These are phyloP conservation scores for Zarea fungicola DNA, from an alignment of 2,329 filamentous ascomycete genomes.

Conservation along the genomic window DNA sequence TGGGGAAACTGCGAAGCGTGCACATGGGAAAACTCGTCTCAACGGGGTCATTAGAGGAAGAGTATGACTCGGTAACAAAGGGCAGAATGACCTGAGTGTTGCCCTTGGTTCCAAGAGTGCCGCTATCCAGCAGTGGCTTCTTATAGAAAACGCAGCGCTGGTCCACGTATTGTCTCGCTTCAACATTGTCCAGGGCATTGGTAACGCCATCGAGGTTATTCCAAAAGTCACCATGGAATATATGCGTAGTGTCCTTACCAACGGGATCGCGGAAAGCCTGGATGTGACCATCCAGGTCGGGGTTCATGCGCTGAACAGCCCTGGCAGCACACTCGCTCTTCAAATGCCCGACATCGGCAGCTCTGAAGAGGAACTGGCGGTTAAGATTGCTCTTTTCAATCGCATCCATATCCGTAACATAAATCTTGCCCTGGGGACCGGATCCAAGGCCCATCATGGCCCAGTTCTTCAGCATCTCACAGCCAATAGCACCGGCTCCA, in stretches of 20 bases:
- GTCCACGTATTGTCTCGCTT: slow-evolving; percentile 94
- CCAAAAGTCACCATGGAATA: slow-evolving; percentile 96
- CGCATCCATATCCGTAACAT: slow-evolving; percentile 94
- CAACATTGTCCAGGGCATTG: slow-evolving; percentile 95
- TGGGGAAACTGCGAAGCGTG: slow-evolving; percentile 93
- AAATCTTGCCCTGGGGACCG: slow-evolving; percentile 83
- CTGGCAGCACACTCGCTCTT: slow-evolving; percentile 93
- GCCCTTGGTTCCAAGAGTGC: slow-evolving; percentile 96
- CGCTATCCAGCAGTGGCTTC: slow-evolving; percentile 92
- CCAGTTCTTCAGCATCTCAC: slow-evolving; percentile 99
- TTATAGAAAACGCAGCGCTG: slow-evolving; percentile 96
- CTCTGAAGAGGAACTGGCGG: slow-evolving; percentile 90
- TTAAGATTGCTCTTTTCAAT: slow-evolving; percentile 99
- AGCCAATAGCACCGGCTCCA: slow-evolving; percentile 93
- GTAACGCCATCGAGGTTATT: slow-evolving; percentile 81
- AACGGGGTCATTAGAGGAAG: slow-evolving; percentile 87
- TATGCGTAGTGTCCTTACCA: slow-evolving; percentile 82
- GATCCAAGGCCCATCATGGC: slow-evolving; percentile 95
- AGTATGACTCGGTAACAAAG: slow-evolving; percentile 91
- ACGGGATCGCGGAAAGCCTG: slow-evolving; percentile 82
- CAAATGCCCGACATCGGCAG: slow-evolving; percentile 88
- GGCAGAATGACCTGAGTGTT: slow-evolving; percentile 96
- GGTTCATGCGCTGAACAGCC: slow-evolving; percentile 94
- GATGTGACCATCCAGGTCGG: slow-evolving; percentile 83
- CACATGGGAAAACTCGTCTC: slow-evolving; percentile 99